Evolutionary conservation across 306 rosid species (phyloP), one percentile per base, ranked within the genome.

Genomic region (Cicer cuneatum): DNA sequence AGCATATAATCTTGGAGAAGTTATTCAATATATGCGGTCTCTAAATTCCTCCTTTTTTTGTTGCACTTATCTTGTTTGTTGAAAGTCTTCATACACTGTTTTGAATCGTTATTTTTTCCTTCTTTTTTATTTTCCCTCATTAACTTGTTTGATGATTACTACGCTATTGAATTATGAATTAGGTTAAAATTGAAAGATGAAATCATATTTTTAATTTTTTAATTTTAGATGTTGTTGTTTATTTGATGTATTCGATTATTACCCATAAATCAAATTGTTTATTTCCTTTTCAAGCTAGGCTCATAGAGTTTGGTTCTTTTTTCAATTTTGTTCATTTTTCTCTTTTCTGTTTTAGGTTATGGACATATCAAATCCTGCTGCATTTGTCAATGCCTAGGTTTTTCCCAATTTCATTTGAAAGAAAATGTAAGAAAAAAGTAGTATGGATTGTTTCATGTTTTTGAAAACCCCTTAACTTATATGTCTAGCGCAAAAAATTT

Each of bases 281-380:
- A 46, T 12, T 59, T n/a, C 9, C 35, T 2, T 1, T 57, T 57
- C 3, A 8, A 35, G 59, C 15, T n/a, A 8, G 21, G 38, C 3
- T 2, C 1, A 21, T 10, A 21, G 15, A 53, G 66, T 0, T 45
- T 71, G 72, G 45, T 59, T 71, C 6, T 76, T 14, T 37, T 16
- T 45, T 18, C 35, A 12, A 35, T 76, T 35, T 10, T 67, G 10
- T 41, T 77, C 46, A 13, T 66, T 4, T 10, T 18, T 16, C 5
- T 58, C 6, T 54, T 57, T 1, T 59, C 0, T 14, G 3, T 80
- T 77, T 74, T 71, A 83, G 89, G 58, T 11, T 18, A 86, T 86
- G 87, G 87, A 86, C 43, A 83, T 65, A 1, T 86, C 89, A 66
- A 86, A 75, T 46, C 89, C 89, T 15, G 80, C 87, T 37, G 87